phyloP scores from a whole-genome alignment of 2,329 filamentous ascomycete species.

The Celoporthe dispersa region DNA sequence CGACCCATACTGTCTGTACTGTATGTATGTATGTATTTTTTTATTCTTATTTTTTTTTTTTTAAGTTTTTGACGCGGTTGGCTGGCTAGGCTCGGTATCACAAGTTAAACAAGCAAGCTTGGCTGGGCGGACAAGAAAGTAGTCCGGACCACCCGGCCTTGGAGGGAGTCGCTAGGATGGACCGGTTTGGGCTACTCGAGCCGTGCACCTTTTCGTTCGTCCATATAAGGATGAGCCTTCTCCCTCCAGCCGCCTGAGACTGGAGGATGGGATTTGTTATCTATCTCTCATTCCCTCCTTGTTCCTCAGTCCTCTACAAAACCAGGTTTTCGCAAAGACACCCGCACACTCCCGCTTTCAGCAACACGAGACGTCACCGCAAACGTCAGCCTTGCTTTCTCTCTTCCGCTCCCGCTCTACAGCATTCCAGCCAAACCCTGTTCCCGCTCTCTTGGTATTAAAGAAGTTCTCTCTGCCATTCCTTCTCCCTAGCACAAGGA shows the following conservation, averaged over 20 bases:
- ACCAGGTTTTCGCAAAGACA: background rate
- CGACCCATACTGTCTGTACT: background rate
- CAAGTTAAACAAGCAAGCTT: background rate
- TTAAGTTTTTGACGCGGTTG: background rate
- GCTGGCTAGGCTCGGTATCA: conserved; percentile 3
- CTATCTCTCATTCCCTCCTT: background rate
- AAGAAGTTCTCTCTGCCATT: background rate
- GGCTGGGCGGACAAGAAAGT: conserved; percentile 1
- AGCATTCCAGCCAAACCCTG: background rate
- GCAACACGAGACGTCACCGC: conserved; percentile 10
- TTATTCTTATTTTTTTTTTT: too few relatives aligned
- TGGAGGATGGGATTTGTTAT: background rate
- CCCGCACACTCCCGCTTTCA: background rate
- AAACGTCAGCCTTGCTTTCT: background rate
- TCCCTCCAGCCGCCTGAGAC: conserved; percentile 9
- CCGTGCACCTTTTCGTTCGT: conserved; percentile 5
- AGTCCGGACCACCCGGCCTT: conserved; percentile 6
- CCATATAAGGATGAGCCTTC: conserved; percentile 22
- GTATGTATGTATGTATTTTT: background rate
- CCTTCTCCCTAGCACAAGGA: background rate
- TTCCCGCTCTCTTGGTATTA: too few relatives aligned
- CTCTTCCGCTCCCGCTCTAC: background rate
- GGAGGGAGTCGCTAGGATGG: background rate
- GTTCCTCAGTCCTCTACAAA: background rate
- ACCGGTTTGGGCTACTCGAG: conserved; percentile 18